Conservation (phyloP, 2,329 filamentous ascomycete species). For the Colletotrichum spaethianum region DNA sequence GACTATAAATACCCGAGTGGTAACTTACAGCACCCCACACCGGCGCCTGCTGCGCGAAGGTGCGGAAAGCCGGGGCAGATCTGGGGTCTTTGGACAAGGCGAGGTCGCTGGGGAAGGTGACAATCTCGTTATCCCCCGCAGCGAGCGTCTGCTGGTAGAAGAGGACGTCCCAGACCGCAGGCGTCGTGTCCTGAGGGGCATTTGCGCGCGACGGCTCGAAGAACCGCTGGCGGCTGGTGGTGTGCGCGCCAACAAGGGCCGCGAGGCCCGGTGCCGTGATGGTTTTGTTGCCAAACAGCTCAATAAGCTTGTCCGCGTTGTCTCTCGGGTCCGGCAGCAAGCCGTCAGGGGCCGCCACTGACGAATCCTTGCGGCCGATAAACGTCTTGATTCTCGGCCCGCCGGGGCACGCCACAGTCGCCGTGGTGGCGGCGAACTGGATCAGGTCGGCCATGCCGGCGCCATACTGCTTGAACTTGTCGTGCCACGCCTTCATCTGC, state of each 20-base stretch:
- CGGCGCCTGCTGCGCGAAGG: slow-evolving; percentile 53
- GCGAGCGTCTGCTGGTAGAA: slow-evolving; percentile 61
- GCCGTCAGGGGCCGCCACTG: slow-evolving; percentile 54
- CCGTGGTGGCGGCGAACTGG: slow-evolving; percentile 66
- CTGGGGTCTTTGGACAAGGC: slow-evolving; percentile 54
- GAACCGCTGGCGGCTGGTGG: slow-evolving; percentile 63
- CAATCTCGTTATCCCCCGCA: slow-evolving; percentile 52
- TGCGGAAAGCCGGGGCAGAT: slow-evolving; percentile 54
- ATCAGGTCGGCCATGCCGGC: slow-evolving; percentile 69
- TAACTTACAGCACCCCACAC: slow-evolving; percentile 59
- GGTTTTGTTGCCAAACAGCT: slow-evolving; percentile 67
- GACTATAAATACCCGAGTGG: background rate
- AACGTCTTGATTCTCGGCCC: slow-evolving; percentile 64
- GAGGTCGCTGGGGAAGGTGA: slow-evolving; percentile 59
- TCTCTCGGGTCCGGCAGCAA: slow-evolving; percentile 60
- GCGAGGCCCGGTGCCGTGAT: slow-evolving; percentile 64
- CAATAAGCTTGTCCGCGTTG: slow-evolving; percentile 60
- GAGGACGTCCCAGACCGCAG: slow-evolving; percentile 66
- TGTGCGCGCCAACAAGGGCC: slow-evolving; percentile 69
- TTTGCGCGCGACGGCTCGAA: slow-evolving; percentile 56
- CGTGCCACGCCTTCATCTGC: slow-evolving; percentile 56
- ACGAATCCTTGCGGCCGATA: slow-evolving; percentile 65
- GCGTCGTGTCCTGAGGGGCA: slow-evolving; percentile 66
- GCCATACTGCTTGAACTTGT: slow-evolving; percentile 55
- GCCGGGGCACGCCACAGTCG: slow-evolving; percentile 61